Percentiles rank a stretch among this genome's conserved stretches.
phyloP scores from a whole-genome alignment of 129 eudicot species.

The Pseudognaphalium luteoalbum region DNA sequence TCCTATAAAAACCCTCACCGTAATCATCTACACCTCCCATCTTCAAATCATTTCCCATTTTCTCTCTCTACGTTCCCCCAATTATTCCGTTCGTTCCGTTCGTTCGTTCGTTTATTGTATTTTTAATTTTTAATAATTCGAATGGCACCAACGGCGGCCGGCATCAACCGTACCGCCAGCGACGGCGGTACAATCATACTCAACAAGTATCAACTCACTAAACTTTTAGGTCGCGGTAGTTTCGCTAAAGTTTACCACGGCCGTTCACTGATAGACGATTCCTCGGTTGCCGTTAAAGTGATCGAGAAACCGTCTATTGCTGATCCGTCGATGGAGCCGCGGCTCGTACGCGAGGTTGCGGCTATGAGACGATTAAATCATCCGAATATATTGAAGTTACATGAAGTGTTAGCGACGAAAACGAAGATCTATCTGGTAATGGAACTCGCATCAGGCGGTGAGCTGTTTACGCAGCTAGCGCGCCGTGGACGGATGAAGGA shows the following conservation, averaged over 20 bases:
- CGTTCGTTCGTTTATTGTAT: neutral
- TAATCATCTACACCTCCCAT: neutral
- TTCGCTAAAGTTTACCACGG: conserved; percentile 81
- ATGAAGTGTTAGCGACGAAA: conserved; percentile 79
- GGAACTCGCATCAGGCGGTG: conserved; percentile 85
- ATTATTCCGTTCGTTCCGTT: neutral
- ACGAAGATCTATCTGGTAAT: conserved; percentile 82
- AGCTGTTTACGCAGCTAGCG: conserved; percentile 52
- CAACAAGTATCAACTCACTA: conserved; percentile 63
- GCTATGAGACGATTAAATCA: conserved; percentile 79
- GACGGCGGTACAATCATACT: conserved; percentile 56
- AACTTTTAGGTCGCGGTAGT: conserved; percentile 71
- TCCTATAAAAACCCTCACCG: conserved; percentile 4
- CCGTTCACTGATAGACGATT: conserved; percentile 33
- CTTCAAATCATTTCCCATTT: neutral
- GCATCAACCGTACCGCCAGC: conserved; percentile 45
- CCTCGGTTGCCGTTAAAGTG: conserved; percentile 58
- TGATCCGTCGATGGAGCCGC: conserved; percentile 61
- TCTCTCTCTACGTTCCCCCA: neutral
- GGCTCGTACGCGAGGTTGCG: conserved; percentile 63
- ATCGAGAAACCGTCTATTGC: conserved; percentile 51
- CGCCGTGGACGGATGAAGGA: conserved; percentile 63
- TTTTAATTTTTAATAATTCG: neutral
- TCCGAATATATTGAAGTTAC: conserved; percentile 68
- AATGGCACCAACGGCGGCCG: conserved; percentile 24